Percentiles rank a stretch among this genome's conserved stretches.
phyloP scores from a whole-genome alignment of 306 rosid genomes.

The Castanea sativa region DNA sequence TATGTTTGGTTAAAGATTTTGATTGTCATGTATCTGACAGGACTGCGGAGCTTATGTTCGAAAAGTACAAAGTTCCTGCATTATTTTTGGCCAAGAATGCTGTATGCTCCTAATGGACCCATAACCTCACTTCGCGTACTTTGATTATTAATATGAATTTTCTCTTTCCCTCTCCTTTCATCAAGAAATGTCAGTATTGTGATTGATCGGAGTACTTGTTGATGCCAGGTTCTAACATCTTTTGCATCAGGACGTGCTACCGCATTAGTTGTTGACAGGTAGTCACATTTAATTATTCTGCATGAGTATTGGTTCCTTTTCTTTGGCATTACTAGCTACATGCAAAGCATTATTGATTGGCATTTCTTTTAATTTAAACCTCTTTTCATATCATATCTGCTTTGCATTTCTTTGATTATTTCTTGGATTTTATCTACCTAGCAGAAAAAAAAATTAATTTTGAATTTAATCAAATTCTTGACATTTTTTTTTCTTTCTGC shows the following conservation, averaged over 20 bases:
- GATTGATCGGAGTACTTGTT: constrained; percentile 15
- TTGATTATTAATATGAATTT: constrained; percentile 1
- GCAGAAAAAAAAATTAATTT: no score
- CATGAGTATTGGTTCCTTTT: constrained; percentile 12
- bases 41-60: constrained; percentile 95
- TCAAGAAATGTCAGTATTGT: neutral
- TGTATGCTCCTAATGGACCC: constrained; percentile 44
- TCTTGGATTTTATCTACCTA: neutral
- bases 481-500: neutral
- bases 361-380: neutral
- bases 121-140: constrained; percentile 18
- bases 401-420: neutral
- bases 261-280: constrained; percentile 93
- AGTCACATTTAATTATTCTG: constrained; percentile 24
- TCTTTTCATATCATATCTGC: neutral
- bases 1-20: constrained; percentile 9
- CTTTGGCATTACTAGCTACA: neutral
- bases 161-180: constrained; percentile 11
- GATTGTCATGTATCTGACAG: constrained; percentile 49
- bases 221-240: constrained; percentile 83
- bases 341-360: neutral
- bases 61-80: constrained; percentile 96
- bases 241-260: constrained; percentile 99
- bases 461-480: neutral
- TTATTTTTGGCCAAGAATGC: constrained; percentile 97